Evolutionary conservation across 78 protist genomes (phyloP).

Genomic region (Emiliania huxleyi): DNA sequence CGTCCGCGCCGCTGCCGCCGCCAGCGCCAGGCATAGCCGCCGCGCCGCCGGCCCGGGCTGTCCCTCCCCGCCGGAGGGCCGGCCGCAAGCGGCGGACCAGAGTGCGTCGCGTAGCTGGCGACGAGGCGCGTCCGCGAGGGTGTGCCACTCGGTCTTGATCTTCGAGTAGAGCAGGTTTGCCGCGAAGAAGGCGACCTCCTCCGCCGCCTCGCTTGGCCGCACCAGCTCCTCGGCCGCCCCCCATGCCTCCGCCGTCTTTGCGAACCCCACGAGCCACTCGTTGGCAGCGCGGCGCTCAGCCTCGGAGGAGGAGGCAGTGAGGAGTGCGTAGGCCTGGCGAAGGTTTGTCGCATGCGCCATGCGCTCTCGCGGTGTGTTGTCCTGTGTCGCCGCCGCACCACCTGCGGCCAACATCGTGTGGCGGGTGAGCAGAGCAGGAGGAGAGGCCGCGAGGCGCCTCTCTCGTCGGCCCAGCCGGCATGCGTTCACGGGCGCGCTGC

Average conservation of each 20-base stretch:
- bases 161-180: background rate
- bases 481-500: too few species aligned
- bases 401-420: too few species aligned
- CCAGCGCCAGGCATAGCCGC: slow-evolving; percentile 15
- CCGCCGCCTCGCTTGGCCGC: background rate
- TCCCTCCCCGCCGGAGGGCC: background rate
- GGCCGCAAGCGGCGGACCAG: background rate
- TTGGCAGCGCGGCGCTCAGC: background rate
- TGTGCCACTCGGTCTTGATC: background rate
- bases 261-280: background rate
- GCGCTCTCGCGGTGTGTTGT: too few species aligned
- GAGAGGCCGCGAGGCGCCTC: too few species aligned
- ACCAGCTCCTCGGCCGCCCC: background rate
- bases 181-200: background rate
- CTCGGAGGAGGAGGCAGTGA: too few species aligned
- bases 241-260: background rate
- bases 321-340: too few species aligned
- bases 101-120: background rate
- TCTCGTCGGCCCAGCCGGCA: too few species aligned
- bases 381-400: too few species aligned
- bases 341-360: too few species aligned
- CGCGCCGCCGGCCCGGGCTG: background rate
- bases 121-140: background rate
- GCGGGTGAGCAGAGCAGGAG: too few species aligned
- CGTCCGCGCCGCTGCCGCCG: background rate